Percentiles rank a stretch among this genome's conserved stretches.
Conservation (phyloP, 2,329 filamentous ascomycete genomes). For the Pseudofabraea citricarpa region DNA sequence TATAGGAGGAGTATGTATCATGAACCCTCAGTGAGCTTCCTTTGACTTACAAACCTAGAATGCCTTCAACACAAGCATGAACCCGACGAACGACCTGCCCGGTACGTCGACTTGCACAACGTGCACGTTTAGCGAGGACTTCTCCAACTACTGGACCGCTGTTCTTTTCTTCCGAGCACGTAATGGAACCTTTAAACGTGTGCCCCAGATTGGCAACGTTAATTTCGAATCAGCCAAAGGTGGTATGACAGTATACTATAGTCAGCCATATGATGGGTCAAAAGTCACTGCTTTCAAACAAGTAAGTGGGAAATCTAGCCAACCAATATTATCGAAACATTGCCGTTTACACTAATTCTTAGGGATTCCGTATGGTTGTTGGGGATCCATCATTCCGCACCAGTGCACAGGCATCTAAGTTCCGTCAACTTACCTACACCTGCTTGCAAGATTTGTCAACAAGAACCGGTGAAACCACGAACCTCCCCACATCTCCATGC, state of each 20-base stretch:
- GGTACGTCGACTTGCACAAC: slow-evolving; percentile 26
- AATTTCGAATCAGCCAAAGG: slow-evolving; percentile 28
- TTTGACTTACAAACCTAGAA: slow-evolving; percentile 17
- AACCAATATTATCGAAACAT: too few species aligned
- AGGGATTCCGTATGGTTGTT: slow-evolving; percentile 41
- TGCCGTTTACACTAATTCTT: neutral
- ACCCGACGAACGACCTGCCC: slow-evolving; percentile 21
- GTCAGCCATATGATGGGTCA: slow-evolving; percentile 23
- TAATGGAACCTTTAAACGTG: slow-evolving; percentile 27
- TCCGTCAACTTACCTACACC: slow-evolving; percentile 39
- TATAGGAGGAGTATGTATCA: slow-evolving; percentile 10
- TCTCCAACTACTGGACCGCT: slow-evolving; percentile 31
- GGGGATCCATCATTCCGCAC: slow-evolving; percentile 33
- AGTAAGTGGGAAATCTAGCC: too few species aligned
- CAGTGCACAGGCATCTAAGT: slow-evolving; percentile 30
- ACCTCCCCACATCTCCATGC: slow-evolving; percentile 30
- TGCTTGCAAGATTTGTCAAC: slow-evolving; percentile 34
- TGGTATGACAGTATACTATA: slow-evolving; percentile 33
- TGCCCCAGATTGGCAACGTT: slow-evolving; percentile 28
- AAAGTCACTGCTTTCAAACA: slow-evolving; percentile 39
- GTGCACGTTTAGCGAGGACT: slow-evolving; percentile 31
- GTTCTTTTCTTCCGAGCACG: slow-evolving; percentile 24
- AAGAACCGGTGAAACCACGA: slow-evolving; percentile 31
- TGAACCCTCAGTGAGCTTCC: neutral
- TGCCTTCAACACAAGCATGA: slow-evolving; percentile 36